Evolutionary conservation across 352 stramenopile species (phyloP).

Genomic region (Phytophthora sojae): DNA sequence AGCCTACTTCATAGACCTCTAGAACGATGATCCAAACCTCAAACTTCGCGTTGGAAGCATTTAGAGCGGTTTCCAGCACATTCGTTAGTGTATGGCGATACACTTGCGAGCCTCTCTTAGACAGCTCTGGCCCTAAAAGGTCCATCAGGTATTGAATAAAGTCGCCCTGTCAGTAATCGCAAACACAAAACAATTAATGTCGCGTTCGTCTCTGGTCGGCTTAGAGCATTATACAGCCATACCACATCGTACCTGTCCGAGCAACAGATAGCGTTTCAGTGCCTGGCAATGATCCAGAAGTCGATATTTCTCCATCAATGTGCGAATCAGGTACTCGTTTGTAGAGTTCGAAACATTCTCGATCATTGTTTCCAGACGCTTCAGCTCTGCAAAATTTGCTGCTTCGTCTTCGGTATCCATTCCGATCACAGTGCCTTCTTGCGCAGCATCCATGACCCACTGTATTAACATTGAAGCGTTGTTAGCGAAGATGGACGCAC

Average conservation of each 20-base stretch:
- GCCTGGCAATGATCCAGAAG: slow-evolving; percentile 95
- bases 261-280: slow-evolving; percentile 97
- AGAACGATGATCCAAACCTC: slow-evolving; percentile 59
- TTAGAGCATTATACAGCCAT: neutral
- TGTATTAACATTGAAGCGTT: slow-evolving; percentile 22
- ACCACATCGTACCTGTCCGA: slow-evolving; percentile 89
- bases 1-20: too few species aligned
- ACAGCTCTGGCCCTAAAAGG: slow-evolving; percentile 89
- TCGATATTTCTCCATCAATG: slow-evolving; percentile 93
- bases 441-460: slow-evolving; percentile 79
- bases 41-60: slow-evolving; percentile 96
- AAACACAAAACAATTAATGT: neutral
- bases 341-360: slow-evolving; percentile 80
- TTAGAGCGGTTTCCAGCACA: slow-evolving; percentile 95
- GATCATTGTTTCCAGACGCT: slow-evolving; percentile 80
- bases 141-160: slow-evolving; percentile 98
- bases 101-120: slow-evolving; percentile 90
- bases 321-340: slow-evolving; percentile 93
- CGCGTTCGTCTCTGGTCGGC: too few species aligned
- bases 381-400: slow-evolving; percentile 75
- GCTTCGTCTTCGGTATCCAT: slow-evolving; percentile 66
- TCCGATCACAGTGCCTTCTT: slow-evolving; percentile 50
- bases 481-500: neutral
- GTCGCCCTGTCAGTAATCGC: slow-evolving; percentile 77
- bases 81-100: slow-evolving; percentile 96